Evolutionary conservation across 805 yeast genomes (phyloP).

Genomic region (Wickerhamomyces xylosicus): DNA sequence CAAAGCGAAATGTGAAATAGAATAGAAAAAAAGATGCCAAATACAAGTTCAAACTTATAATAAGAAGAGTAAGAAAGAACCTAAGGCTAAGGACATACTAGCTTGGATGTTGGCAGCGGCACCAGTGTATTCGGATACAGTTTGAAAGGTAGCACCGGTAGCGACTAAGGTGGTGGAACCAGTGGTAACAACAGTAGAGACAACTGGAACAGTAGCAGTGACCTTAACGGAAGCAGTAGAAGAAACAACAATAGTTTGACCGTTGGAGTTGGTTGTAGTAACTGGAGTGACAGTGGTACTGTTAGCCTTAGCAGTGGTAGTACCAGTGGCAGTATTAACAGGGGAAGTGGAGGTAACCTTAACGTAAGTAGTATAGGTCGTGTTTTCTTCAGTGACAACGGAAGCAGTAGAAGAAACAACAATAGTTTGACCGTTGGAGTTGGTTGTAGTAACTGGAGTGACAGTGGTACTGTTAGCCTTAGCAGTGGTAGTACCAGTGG

Average conservation of each 20-base stretch:
- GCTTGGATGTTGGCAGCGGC: constrained; percentile 17
- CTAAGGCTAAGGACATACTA: constrained; percentile 18
- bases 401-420: constrained; percentile 2
- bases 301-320: background rate
- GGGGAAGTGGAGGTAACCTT: constrained; percentile 1
- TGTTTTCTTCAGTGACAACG: constrained; percentile 1
- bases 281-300: background rate
- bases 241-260: constrained; percentile 3
- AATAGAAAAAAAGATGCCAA: background rate
- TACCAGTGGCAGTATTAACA: background rate
- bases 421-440: constrained; percentile 6
- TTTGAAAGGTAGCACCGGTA: constrained; percentile 1
- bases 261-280: constrained; percentile 6
- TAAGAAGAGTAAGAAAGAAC: constrained; percentile 20
- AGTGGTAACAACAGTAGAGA: constrained; percentile 1
- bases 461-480: background rate
- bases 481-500: background rate
- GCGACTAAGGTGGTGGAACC: constrained; percentile 1
- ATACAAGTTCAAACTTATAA: constrained; percentile 10
- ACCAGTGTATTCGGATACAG: constrained; percentile 7
- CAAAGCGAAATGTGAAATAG: background rate
- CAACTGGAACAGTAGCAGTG: constrained; percentile 1
- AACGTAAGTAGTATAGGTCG: background rate
- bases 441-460: constrained; percentile 2
- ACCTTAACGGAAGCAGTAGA: background rate